Base-by-base conservation (phyloP, 2,329 filamentous ascomycete species). In the Cladophialophora carrionii region DNA sequence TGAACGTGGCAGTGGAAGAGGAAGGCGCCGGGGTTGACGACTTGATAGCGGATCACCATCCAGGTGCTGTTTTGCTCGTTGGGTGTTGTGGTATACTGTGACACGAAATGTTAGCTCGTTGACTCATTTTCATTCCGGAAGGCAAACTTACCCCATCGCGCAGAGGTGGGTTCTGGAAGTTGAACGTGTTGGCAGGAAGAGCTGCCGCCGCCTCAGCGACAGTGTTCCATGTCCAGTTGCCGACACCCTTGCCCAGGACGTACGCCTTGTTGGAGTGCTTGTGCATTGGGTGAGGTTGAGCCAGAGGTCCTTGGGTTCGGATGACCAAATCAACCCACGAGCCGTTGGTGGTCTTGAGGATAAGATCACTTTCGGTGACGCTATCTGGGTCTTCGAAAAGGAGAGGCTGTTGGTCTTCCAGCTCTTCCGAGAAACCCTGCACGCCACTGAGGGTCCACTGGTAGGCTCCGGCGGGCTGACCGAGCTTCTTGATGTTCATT, bases 201-300 rank as follows among this genome's bases (percentile, higher is more conserved):
- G 67, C 70, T 0, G 77, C 74, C 7, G 78, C 78, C 0, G 86
- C 86, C 63, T 87, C 83, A 0, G 78, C 82, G 0, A 88, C 82
- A 0, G 79, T 81, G 1, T 71, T 73, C 79, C 83, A 88, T 5
- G 76, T 80, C 71, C 84, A 89, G 0, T 68, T 62, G 0, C 84
- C 84, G 0, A 70, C 70, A 1, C 85, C 86, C 0, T 76, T 66
- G 1, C 86, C 87, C 31, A 89, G 78, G 20, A 83, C 75, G 71
- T 81, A 88, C 74, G 83, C 85, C 72, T 86, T 87, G 70, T 83
- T 85, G 48, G 82, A 82, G 74, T 89, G 87, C 76, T 88, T 88
- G 79, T 89, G 87, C 61, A 89, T 83, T 0, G 85, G 84, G 64
- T 89, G 87, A n/a, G 83, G 78, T 3, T 82, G 85, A 70, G 86